Conservation (phyloP, 805 yeast species). For the Sugiyamaella lignohabitans region DNA sequence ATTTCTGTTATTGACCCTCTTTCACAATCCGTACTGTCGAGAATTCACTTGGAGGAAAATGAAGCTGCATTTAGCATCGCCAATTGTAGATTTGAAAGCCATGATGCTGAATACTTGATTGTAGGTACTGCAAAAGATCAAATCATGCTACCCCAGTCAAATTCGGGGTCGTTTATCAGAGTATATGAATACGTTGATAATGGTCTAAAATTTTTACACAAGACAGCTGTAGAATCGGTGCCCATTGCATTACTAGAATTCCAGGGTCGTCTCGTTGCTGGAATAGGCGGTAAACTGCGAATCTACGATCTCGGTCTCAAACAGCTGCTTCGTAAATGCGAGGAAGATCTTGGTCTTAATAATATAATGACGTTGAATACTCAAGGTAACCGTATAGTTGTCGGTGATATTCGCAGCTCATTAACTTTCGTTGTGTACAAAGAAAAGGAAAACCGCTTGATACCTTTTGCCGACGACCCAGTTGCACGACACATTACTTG, state of each 20-base stretch:
- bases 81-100: conserved; percentile 28
- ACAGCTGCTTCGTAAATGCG: conserved; percentile 66
- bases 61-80: conserved; percentile 41
- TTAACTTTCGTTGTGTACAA: conserved; percentile 52
- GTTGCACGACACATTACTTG: conserved; percentile 61
- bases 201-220: conserved; percentile 21
- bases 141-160: conserved; percentile 20
- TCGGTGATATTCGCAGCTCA: conserved; percentile 69
- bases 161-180: conserved; percentile 24
- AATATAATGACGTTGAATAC: conserved; percentile 50
- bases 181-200: conserved; percentile 28
- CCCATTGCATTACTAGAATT: conserved; percentile 49
- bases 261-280: conserved; percentile 56
- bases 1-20: conserved; percentile 42
- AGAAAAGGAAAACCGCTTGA: conserved; percentile 37
- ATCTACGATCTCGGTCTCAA: conserved; percentile 70
- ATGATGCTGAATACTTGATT: conserved; percentile 19
- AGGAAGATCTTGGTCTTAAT: conserved; percentile 35
- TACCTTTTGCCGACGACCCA: conserved; percentile 64
- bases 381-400: conserved; percentile 53
- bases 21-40: conserved; percentile 34
- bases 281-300: conserved; percentile 46
- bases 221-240: conserved; percentile 2
- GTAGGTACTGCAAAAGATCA: conserved; percentile 29
- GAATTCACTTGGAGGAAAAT: conserved; percentile 39